Evolutionary conservation across 108 stramenopile genomes (phyloP).

Genomic region (Cyclostephanos tholiformis): DNA sequence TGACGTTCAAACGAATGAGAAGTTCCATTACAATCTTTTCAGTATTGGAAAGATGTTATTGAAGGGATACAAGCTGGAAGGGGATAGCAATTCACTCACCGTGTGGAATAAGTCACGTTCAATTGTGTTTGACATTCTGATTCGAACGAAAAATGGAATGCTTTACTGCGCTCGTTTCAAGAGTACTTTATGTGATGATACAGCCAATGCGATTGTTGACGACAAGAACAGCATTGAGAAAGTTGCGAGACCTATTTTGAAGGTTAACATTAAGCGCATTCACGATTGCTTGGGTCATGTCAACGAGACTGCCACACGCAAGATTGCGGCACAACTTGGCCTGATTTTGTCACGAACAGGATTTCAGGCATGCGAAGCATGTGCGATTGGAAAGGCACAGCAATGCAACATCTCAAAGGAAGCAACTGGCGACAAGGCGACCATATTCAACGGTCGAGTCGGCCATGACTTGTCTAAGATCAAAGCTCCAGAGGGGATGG

Average conservation of each 20-base stretch:
- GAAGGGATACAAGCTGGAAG: too few relatives aligned
- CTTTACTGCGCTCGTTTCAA: neutral
- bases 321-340: constrained; percentile 17
- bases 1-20: too few relatives aligned
- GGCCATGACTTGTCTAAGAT: constrained; percentile 5
- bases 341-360: constrained; percentile 6
- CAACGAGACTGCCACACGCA: constrained; percentile 16
- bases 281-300: constrained; percentile 33
- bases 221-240: neutral
- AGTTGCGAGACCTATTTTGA: neutral
- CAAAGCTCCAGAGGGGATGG: too few relatives aligned
- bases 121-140: too few relatives aligned
- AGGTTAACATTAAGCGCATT: constrained; percentile 12
- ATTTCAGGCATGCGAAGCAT: constrained; percentile 23
- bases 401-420: constrained; percentile 22
- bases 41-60: too few relatives aligned
- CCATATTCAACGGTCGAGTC: constrained; percentile 2
- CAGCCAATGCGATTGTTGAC: too few relatives aligned
- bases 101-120: too few relatives aligned
- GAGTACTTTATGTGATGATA: neutral
- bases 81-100: too few relatives aligned
- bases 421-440: neutral
- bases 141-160: too few relatives aligned
- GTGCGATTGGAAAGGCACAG: constrained; percentile 41
- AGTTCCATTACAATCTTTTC: too few relatives aligned